phyloP scores from a whole-genome alignment of 352 stramenopile species.

The Globisporangium viniferum region DNA sequence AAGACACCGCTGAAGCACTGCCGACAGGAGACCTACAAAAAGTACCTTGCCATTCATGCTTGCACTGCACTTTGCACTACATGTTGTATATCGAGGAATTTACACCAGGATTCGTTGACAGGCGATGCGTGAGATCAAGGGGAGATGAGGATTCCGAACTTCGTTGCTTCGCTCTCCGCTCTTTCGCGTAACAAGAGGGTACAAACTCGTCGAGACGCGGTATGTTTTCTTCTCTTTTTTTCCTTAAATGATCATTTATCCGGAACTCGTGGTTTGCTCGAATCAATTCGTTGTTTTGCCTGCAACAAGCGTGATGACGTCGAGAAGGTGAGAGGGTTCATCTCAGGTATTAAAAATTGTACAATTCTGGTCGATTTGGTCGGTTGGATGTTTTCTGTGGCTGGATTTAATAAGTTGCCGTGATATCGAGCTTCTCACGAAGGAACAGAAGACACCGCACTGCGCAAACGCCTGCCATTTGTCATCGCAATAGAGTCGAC shows the following conservation, averaged over 20 bases:
- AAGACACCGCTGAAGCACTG: conserved; percentile 24
- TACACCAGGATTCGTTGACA: conserved; percentile 13
- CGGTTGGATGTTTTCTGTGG: background rate
- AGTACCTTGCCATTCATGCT: conserved; percentile 8
- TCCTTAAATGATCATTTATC: background rate
- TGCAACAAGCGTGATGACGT: background rate
- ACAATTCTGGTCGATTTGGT: background rate
- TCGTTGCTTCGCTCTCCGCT: background rate
- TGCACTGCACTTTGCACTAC: conserved; percentile 8
- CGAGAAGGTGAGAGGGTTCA: background rate
- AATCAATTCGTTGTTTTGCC: background rate
- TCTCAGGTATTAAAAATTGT: background rate
- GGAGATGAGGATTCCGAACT: background rate
- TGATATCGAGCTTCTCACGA: background rate
- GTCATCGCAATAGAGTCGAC: conserved; percentile 41
- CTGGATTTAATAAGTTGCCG: background rate
- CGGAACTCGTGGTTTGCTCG: background rate
- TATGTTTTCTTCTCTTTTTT: conserved; percentile 11
- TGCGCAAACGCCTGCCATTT: conserved; percentile 18
- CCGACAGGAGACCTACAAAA: background rate
- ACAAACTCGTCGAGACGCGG: background rate
- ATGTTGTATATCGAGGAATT: conserved; percentile 7
- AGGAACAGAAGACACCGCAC: conserved; percentile 2
- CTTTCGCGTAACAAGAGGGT: background rate
- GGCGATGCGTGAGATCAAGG: background rate